Conservation (phyloP, 352 stramenopile genomes). For the Phytophthora ramorum region DNA sequence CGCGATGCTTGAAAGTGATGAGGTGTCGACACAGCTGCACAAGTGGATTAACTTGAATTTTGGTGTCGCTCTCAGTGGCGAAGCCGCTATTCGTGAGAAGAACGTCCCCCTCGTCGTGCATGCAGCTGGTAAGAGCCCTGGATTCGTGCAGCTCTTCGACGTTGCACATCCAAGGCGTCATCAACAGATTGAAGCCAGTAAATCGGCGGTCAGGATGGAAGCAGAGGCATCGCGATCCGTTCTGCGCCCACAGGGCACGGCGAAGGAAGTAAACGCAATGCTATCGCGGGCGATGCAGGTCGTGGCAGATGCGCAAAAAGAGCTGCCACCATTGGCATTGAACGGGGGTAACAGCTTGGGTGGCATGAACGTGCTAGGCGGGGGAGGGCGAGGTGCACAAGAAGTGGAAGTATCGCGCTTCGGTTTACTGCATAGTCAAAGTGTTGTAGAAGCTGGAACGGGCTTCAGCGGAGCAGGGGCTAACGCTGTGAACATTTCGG, state of each 20-base stretch:
- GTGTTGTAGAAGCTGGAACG: slow-evolving; percentile 14
- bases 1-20: slow-evolving; percentile 90
- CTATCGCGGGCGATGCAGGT: slow-evolving; percentile 45
- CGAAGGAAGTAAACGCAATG: slow-evolving; percentile 48
- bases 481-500: slow-evolving; percentile 8
- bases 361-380: slow-evolving; percentile 16
- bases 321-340: slow-evolving; percentile 17
- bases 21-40: slow-evolving; percentile 90
- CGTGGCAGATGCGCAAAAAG: slow-evolving; percentile 35
- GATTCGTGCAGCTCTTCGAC: slow-evolving; percentile 80
- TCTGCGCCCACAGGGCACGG: slow-evolving; percentile 21
- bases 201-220: not conserved
- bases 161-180: slow-evolving; percentile 40
- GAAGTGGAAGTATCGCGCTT: slow-evolving; percentile 40
- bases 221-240: slow-evolving; percentile 7
- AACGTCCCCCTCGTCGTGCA: slow-evolving; percentile 88
- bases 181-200: not conserved
- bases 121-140: slow-evolving; percentile 61
- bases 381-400: slow-evolving; percentile 17
- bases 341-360: slow-evolving; percentile 11
- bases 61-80: slow-evolving; percentile 82
- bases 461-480: not conserved
- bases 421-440: slow-evolving; percentile 32
- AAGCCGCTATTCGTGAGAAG: slow-evolving; percentile 86
- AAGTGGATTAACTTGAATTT: slow-evolving; percentile 98